Evolutionary conservation across 106 monocot genomes (phyloP).

Genomic region (Dendrobium catenatum): DNA sequence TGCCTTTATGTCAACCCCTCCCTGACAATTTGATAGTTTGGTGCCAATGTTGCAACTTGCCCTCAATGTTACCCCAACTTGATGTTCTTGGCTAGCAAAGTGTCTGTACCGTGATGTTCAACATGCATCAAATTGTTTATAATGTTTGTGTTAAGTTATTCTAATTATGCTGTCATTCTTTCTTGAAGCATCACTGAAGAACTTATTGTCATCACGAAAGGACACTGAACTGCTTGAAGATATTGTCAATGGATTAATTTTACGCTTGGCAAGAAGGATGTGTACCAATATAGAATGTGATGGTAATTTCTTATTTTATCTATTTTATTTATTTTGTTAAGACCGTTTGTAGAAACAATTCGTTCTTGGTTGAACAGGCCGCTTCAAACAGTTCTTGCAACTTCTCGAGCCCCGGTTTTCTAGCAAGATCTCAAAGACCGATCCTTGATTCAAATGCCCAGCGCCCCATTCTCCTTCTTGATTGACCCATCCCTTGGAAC

Average conservation of each 20-base stretch:
- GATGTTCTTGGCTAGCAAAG: neutral
- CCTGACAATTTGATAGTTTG: neutral
- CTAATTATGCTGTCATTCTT: neutral
- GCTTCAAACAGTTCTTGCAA: too few species aligned
- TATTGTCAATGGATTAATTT: slow-evolving; percentile 59
- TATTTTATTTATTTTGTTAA: neutral
- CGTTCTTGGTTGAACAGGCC: too few species aligned
- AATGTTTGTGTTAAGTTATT: neutral
- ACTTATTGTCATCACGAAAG: slow-evolving; percentile 47
- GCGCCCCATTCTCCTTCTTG: too few species aligned
- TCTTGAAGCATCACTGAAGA: slow-evolving; percentile 74
- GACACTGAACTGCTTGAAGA: slow-evolving; percentile 67
- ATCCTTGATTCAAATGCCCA: too few species aligned
- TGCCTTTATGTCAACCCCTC: neutral
- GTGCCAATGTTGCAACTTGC: neutral
- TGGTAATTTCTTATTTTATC: slow-evolving; percentile 23
- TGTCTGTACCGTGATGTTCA: neutral
- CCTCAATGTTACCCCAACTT: neutral
- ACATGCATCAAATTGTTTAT: neutral
- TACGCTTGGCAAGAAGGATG: slow-evolving; percentile 72
- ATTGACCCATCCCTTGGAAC: too few species aligned
- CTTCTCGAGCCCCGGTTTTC: too few species aligned
- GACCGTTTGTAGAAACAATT: neutral
- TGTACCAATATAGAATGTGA: slow-evolving; percentile 29
- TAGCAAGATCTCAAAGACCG: too few species aligned